Conservation (phyloP, 1,284 basidiomycete species). For the Megacollybia platyphylla region DNA sequence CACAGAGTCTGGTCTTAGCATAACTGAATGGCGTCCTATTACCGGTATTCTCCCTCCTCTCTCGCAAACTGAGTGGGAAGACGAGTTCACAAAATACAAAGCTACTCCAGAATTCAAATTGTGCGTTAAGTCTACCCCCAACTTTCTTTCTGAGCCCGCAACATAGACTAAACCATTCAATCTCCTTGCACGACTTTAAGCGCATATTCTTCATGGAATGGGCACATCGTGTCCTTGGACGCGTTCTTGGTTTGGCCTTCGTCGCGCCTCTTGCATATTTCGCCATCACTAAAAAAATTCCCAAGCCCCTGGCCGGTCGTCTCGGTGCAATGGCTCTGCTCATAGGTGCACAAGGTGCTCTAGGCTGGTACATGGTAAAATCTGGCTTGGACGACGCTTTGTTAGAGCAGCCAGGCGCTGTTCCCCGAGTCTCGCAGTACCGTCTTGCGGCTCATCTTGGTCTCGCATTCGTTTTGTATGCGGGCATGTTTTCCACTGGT, state of each 20-base stretch:
- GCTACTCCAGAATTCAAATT: slow-evolving; percentile 91
- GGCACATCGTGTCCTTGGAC: slow-evolving; percentile 89
- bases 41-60: slow-evolving; percentile 84
- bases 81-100: slow-evolving; percentile 93
- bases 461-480: slow-evolving; percentile 83
- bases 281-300: slow-evolving; percentile 52
- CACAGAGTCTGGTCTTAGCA: slow-evolving; percentile 95
- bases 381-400: slow-evolving; percentile 83
- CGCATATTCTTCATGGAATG: slow-evolving; percentile 99
- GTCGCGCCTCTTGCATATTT: slow-evolving; percentile 77
- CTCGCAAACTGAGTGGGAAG: slow-evolving; percentile 68
- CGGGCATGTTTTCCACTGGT: slow-evolving; percentile 83
- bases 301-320: slow-evolving; percentile 46
- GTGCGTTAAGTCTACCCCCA: slow-evolving; percentile 33
- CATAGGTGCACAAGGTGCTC: slow-evolving; percentile 81
- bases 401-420: slow-evolving; percentile 69
- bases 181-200: slow-evolving; percentile 88
- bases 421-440: slow-evolving; percentile 95
- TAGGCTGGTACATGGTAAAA: slow-evolving; percentile 99
- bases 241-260: slow-evolving; percentile 78
- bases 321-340: slow-evolving; percentile 66
- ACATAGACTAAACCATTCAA: slow-evolving; percentile 75
- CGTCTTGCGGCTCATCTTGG: slow-evolving; percentile 90
- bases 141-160: slow-evolving; percentile 3
- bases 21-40: slow-evolving; percentile 96